phyloP scores from a whole-genome alignment of 306 rosid genomes.

The Potentilla sterilis region DNA sequence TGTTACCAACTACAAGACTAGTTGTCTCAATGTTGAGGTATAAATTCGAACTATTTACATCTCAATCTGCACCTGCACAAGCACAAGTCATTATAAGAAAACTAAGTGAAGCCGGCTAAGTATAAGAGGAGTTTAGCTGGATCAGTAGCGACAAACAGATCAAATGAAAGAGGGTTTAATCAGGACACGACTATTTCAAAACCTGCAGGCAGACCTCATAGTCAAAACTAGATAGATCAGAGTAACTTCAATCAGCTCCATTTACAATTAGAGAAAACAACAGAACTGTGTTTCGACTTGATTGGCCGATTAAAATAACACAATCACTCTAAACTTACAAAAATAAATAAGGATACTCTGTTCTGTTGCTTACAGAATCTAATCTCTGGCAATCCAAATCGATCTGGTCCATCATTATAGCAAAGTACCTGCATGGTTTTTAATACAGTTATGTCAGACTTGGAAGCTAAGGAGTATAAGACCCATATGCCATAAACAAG shows the following conservation, averaged over 20 bases:
- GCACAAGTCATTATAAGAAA: slow-evolving; percentile 6
- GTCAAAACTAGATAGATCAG: background rate
- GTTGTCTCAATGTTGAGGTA: slow-evolving; percentile 1
- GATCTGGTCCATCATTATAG: background rate
- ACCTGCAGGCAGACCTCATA: slow-evolving; percentile 9
- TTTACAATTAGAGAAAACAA: background rate
- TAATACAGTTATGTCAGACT: background rate
- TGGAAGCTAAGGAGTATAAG: background rate
- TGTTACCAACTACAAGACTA: slow-evolving; percentile 24
- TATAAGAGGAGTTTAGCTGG: background rate
- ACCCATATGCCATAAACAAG: background rate
- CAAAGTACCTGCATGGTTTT: background rate
- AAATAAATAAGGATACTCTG: background rate
- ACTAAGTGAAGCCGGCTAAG: slow-evolving; percentile 3
- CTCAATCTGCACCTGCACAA: slow-evolving; percentile 21
- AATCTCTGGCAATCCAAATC: background rate
- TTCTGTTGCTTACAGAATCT: background rate
- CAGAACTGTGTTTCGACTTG: background rate
- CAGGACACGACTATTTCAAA: background rate
- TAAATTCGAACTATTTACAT: background rate
- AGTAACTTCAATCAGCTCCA: background rate
- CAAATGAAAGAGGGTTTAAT: background rate
- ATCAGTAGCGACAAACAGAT: background rate
- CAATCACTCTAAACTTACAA: background rate
- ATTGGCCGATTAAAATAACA: background rate